Percentiles rank a stretch among this genome's conserved stretches.
phyloP scores from a whole-genome alignment of 192 early-diverging fungal genomes.

The Dissophora ornata region DNA sequence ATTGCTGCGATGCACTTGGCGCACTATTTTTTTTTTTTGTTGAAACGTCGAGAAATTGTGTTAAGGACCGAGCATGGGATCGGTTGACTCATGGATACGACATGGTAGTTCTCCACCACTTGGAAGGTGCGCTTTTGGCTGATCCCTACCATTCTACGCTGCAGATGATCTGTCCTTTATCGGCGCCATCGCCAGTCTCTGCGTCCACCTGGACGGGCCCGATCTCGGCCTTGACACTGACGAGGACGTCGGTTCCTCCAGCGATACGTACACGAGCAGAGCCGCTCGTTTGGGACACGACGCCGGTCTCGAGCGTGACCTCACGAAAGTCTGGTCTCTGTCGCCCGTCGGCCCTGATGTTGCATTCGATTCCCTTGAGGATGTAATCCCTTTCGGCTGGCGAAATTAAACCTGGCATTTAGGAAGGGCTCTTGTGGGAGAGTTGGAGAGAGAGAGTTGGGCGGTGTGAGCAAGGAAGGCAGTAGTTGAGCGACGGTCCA shows the following conservation, averaged over 20 bases:
- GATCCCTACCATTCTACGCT: constrained; percentile 96
- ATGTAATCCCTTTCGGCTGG: constrained; percentile 89
- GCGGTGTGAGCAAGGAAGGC: no score
- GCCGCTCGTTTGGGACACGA: constrained; percentile 92
- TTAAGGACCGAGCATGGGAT: no score
- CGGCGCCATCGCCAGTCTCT: constrained; percentile 66
- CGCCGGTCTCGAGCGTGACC: constrained; percentile 83
- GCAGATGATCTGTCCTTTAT: constrained; percentile 80
- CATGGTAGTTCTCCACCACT: no score
- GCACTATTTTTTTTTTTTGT: no score
- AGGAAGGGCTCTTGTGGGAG: no score
- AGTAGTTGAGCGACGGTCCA: no score
- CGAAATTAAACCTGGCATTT: constrained; percentile 68
- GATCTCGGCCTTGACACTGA: constrained; percentile 95
- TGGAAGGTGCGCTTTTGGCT: no score
- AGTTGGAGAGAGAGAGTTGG: no score
- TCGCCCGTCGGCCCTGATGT: constrained; percentile 92
- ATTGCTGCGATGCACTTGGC: constrained; percentile 84
- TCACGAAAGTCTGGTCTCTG: constrained; percentile 79
- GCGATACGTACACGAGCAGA: constrained; percentile 85
- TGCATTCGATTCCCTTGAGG: constrained; percentile 77
- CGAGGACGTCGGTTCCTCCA: constrained; percentile 89
- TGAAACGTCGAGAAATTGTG: no score
- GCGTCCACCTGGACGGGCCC: constrained; percentile 69
- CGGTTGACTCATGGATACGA: no score